Conservation (phyloP, 305 asterid species). For the Fraxinus baroniana region DNA sequence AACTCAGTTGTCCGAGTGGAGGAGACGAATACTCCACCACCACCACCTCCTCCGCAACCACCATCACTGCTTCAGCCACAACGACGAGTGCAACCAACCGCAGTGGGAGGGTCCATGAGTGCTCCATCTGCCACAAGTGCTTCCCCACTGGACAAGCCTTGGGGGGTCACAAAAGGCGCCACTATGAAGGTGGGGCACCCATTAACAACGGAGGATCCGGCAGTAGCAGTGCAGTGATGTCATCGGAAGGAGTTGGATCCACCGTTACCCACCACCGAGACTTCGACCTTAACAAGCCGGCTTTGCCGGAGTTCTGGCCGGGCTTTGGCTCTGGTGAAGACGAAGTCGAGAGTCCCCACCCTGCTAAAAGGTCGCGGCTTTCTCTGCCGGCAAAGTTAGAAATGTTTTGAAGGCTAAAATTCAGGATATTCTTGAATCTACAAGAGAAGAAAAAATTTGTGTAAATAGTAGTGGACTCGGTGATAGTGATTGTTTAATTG, state of each 20-base stretch:
- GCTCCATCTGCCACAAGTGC: conserved; percentile 69
- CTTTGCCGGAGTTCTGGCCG: conserved; percentile 40
- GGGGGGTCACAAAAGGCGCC: conserved; percentile 88
- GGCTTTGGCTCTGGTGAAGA: conserved; percentile 41
- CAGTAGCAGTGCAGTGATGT: conserved; percentile 28
- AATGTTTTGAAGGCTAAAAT: conserved; percentile 23
- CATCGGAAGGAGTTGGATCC: conserved; percentile 56
- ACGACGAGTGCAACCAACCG: not conserved
- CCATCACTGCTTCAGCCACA: conserved; percentile 18
- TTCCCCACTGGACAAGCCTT: conserved; percentile 80
- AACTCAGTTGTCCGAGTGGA: not conserved
- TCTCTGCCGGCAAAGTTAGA: conserved; percentile 33
- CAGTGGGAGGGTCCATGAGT: conserved; percentile 56
- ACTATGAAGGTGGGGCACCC: conserved; percentile 61
- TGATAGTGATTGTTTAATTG: conserved; percentile 20
- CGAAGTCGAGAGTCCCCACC: conserved; percentile 71
- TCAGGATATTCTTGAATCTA: not conserved
- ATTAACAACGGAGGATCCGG: conserved; percentile 19
- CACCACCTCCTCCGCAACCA: conserved; percentile 14
- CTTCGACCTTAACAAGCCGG: conserved; percentile 67
- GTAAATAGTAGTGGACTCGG: conserved; percentile 25
- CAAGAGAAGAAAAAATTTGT: not conserved
- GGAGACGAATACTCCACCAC: conserved; percentile 27
- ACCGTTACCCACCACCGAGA: conserved; percentile 40
- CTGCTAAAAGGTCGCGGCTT: conserved; percentile 51